Conservation (phyloP, 2,329 filamentous ascomycete genomes). For the Fusarium buxicola region DNA sequence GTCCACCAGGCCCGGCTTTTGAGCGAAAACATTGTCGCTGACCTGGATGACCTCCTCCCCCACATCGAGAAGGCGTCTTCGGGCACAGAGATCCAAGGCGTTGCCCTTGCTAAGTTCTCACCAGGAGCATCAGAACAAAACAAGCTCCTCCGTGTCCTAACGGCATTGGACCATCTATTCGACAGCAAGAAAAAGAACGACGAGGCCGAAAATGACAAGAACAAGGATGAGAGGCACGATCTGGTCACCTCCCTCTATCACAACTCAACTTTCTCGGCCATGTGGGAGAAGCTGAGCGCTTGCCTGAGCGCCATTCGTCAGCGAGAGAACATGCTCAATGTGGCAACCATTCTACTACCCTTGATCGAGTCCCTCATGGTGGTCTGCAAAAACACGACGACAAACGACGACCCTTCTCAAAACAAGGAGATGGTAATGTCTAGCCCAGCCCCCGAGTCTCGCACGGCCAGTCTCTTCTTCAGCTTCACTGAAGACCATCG, state of each 20-base stretch:
- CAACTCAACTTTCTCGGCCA: constrained; percentile 86
- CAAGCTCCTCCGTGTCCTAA: constrained; percentile 91
- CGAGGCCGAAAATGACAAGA: constrained; percentile 61
- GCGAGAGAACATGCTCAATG: constrained; percentile 95
- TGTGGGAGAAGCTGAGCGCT: constrained; percentile 93
- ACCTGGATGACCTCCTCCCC: constrained; percentile 85
- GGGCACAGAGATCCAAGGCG: constrained; percentile 93
- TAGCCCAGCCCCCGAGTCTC: constrained; percentile 80
- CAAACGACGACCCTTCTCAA: constrained; percentile 73
- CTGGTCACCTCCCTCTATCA: constrained; percentile 90
- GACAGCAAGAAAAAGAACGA: constrained; percentile 78
- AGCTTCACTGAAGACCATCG: constrained; percentile 97
- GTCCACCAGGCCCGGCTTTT: constrained; percentile 87
- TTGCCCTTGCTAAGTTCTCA: constrained; percentile 94
- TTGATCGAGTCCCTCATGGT: constrained; percentile 98
- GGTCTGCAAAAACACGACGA: constrained; percentile 96
- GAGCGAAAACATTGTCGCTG: constrained; percentile 84
- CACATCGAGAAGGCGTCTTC: constrained; percentile 89
- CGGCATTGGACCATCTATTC: constrained; percentile 95
- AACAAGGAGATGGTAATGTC: constrained; percentile 77
- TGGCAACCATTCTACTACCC: constrained; percentile 93
- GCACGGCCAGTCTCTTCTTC: constrained; percentile 94
- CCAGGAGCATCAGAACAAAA: constrained; percentile 96
- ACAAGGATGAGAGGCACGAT: constrained; percentile 78
- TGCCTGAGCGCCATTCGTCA: constrained; percentile 90